Percentiles rank a stretch among this genome's conserved stretches.
phyloP scores from a whole-genome alignment of 2,329 filamentous ascomycete genomes.

The Alternaria infectoria region DNA sequence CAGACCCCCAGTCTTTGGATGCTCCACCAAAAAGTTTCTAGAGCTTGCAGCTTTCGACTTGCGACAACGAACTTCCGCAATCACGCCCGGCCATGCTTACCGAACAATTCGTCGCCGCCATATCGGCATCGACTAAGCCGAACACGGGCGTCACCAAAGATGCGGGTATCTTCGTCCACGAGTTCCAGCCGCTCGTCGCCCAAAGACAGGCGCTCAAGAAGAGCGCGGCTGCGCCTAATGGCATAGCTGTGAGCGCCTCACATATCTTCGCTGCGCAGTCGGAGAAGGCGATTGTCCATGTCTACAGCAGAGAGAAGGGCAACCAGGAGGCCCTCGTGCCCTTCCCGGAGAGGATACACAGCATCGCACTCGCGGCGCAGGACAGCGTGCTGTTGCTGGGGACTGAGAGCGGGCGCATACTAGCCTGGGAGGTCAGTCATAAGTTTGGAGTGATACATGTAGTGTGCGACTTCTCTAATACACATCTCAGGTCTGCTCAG shows the following conservation, averaged over 20 bases:
- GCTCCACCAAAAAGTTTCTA: constrained; percentile 21
- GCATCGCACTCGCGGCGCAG: constrained; percentile 73
- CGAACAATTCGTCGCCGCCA: constrained; percentile 58
- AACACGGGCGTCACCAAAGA: constrained; percentile 68
- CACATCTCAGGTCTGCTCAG: constrained; percentile 68
- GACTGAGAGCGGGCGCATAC: constrained; percentile 82
- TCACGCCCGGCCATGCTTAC: constrained; percentile 52
- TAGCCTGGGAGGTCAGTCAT: constrained; percentile 84
- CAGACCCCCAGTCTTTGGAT: background rate
- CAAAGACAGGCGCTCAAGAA: constrained; percentile 87
- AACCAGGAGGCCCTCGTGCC: constrained; percentile 89
- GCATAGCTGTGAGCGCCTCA: constrained; percentile 77
- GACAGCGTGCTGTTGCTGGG: constrained; percentile 75
- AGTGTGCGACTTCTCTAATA: constrained; percentile 14
- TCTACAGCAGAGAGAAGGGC: constrained; percentile 82
- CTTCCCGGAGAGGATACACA: constrained; percentile 85
- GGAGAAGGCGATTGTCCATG: constrained; percentile 90
- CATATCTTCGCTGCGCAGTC: constrained; percentile 92
- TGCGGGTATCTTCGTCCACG: constrained; percentile 85
- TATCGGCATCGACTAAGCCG: constrained; percentile 50
- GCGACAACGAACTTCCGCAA: constrained; percentile 2
- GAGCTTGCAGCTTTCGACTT: constrained; percentile 8
- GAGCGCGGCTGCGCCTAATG: constrained; percentile 79
- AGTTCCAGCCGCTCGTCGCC: constrained; percentile 77
- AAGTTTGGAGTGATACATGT: background rate